A percentile compares a stretch with the other conserved stretches of the same genome.
Conservation (phyloP, 306 rosid species). For the Rosa rugosa region DNA sequence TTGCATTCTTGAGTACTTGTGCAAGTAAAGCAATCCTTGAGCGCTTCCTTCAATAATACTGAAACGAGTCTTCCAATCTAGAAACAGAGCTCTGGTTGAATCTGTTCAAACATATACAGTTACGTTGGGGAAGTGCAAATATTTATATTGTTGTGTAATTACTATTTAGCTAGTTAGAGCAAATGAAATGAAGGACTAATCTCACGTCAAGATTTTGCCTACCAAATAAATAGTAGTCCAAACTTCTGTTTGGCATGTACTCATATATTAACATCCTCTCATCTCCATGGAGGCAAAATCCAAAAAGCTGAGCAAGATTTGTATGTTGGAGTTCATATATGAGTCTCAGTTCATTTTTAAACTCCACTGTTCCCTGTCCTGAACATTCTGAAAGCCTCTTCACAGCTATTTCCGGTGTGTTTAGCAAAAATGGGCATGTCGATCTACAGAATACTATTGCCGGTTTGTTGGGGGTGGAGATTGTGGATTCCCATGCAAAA, state of each 20-base stretch:
- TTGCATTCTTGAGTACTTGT: background rate
- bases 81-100: background rate
- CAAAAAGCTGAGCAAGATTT: slow-evolving; percentile 7
- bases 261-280: slow-evolving; percentile 13
- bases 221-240: slow-evolving; percentile 1
- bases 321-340: slow-evolving; percentile 15
- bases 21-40: slow-evolving; percentile 8
- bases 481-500: too few species aligned
- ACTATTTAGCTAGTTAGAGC: background rate
- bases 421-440: too few species aligned
- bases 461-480: too few species aligned
- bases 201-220: too few species aligned
- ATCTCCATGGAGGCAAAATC: background rate
- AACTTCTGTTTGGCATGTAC: slow-evolving; percentile 6
- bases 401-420: slow-evolving; percentile 9
- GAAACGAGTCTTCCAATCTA: slow-evolving; percentile 2
- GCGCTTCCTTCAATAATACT: slow-evolving; percentile 9
- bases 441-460: too few species aligned
- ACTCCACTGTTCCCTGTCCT: background rate
- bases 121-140: too few species aligned
- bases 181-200: background rate
- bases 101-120: background rate
- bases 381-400: slow-evolving; percentile 7
- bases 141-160: too few species aligned
- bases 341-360: slow-evolving; percentile 1